Evolutionary conservation across 345 rosid species (phyloP), one percentile per base, ranked within the genome.

Genomic region (Limnanthes douglasii): DNA sequence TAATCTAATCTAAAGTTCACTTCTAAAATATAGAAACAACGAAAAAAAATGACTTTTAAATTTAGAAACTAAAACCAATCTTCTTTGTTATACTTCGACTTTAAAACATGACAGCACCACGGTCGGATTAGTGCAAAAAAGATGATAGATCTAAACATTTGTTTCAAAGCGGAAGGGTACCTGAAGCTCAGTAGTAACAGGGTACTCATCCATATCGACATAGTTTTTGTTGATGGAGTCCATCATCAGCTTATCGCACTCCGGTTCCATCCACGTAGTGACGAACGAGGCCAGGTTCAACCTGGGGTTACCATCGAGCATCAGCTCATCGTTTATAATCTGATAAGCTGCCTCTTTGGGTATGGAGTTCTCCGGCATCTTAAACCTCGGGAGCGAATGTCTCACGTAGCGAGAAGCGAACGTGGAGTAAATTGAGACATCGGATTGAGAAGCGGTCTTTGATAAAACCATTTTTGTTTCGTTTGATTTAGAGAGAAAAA

Each of bases 241-340:
- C 95, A 84, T 84, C 21, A 84, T 84, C 31, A 84, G 95, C 69
- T 75, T 75, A 35, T 84, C 81, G 11, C 96, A 85, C 56, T 85
- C 96, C 1, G 96, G 94, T 57, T 86, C 94, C 94, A 86, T 86
- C 94, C 94, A 80, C 0, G 96, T 86, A 0, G 94, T 86, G 37
- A 86, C 94, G 25, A 80, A 86, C 3, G 94, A 86, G 4, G 96
- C 96, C 51, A 85, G 60, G 61, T 86, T 81, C 42, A 86, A 50
- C 70, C 94, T 50, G 1, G 96, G 96, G 34, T 73, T 81, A 6
- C 94, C 93, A 4, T 86, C 97, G 3, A 81, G 74, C 92, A 78
- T 78, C 38, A 78, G 55, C 57, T 78, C 92, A 14, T 78, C 85
- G 49, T 74, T 74, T 8, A 86, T 86, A 34, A 86, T 81, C 81